Evolutionary conservation across 2,329 filamentous ascomycete genomes (phyloP), one percentile per base, ranked within the genome.

Genomic region (Exophiala spinifera): DNA sequence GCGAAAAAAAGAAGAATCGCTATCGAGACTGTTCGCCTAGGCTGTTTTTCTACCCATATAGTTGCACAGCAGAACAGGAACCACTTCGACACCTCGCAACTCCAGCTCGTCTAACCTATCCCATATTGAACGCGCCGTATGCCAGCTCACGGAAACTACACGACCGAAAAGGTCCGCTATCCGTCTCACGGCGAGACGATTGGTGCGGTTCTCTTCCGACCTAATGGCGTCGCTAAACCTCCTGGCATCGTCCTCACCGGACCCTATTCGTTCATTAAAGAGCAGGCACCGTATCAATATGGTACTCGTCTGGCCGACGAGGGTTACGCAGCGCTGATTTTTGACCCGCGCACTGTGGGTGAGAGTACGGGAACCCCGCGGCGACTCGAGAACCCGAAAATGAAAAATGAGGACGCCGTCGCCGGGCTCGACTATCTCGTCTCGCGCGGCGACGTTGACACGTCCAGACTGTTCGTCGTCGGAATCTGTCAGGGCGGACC

Each of bases 291-390:
- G 1, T 36, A 62, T 19, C 66, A 68, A 54, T 68, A 68, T 46
- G 66, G 60, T 34, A 66, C 66, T 4, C 64, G 65, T 36, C 64
- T 68, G 2, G 65, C 66, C 23, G 65, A 68, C 49, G 66, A 67
- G 57, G 66, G 66, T 21, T 68, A 68, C 42, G 65, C 66, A 21
- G 64, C 65, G 3, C 46, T 68, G 40, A 65, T 68, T 21, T 68
- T 68, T 53, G 66, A 68, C 46, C 66, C 66, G 4, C 64, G 66
- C 39, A 68, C 65, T 2, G 66, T 68, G 13, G 64, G 66, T 4
- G 66, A 68, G 45, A 68, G 65, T 49, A 64, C 66, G 14, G 66
- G 66, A 19, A 47, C 61, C 47, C 66, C 66, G 3, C 63, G 66
- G 28, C 64, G 66, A 31, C 55, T 60, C 20, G 65, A 67, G 54